These are phyloP conservation scores for Pittosporum tobira DNA, from an alignment of 129 eudicot genomes.

Conservation along the genomic window DNA sequence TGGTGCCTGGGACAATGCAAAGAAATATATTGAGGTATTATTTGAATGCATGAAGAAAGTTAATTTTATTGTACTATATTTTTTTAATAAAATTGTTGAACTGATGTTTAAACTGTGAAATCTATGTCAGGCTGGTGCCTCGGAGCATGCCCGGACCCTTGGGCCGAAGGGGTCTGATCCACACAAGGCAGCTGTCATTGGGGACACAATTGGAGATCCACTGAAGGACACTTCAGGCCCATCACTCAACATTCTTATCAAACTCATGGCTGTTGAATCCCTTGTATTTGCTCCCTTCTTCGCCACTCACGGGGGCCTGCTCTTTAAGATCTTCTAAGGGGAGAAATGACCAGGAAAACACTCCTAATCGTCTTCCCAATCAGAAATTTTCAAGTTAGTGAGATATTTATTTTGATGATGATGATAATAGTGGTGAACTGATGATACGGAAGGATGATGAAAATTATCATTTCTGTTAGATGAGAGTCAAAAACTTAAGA, in stretches of 20 bases:
- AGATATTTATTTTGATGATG: slow-evolving; percentile 17
- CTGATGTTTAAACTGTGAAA: background rate
- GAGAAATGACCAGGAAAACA: background rate
- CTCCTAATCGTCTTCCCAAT: background rate
- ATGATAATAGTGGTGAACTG: no score
- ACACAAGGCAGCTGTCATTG: slow-evolving; percentile 82
- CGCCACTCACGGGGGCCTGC: slow-evolving; percentile 76
- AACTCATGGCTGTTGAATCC: slow-evolving; percentile 82
- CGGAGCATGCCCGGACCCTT: slow-evolving; percentile 66
- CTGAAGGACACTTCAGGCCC: no score
- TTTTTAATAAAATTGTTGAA: no score
- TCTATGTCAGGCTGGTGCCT: slow-evolving; percentile 59
- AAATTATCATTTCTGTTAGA: no score
- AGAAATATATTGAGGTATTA: slow-evolving; percentile 72
- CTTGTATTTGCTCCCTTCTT: no score
- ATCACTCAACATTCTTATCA: no score
- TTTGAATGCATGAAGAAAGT: background rate
- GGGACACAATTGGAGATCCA: slow-evolving; percentile 83
- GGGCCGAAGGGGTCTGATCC: slow-evolving; percentile 85
- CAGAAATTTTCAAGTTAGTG: slow-evolving; percentile 4
- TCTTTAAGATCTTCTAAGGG: slow-evolving; percentile 39
- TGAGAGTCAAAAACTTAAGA: no score
- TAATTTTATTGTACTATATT: no score
- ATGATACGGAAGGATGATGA: no score
- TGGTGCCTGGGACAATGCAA: no score